A percentile compares a stretch with the other conserved stretches of the same genome.
phyloP scores from a whole-genome alignment of 192 early-diverging fungal genomes.

The Lobosporangium transversale region DNA sequence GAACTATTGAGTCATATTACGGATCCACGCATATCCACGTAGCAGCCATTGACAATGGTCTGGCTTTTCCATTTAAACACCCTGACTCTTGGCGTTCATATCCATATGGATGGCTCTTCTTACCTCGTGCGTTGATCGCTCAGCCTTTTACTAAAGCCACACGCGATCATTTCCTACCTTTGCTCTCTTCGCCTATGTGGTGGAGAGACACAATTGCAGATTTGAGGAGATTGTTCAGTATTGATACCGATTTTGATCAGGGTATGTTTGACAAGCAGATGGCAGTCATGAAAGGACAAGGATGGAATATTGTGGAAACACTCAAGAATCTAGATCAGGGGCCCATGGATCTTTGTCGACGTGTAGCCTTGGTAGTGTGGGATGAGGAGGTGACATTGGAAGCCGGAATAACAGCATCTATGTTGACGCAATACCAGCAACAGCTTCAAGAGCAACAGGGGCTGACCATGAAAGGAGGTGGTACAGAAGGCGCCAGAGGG shows the following conservation, averaged over 20 bases:
- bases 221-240: slow-evolving; percentile 69
- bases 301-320: slow-evolving; percentile 82
- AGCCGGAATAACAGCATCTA: neutral
- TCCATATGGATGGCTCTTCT: slow-evolving; percentile 89
- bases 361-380: slow-evolving; percentile 58
- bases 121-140: slow-evolving; percentile 69
- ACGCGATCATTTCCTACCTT: slow-evolving; percentile 69
- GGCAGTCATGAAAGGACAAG: slow-evolving; percentile 87
- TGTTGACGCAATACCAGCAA: neutral
- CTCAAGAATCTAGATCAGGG: slow-evolving; percentile 66
- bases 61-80: slow-evolving; percentile 94
- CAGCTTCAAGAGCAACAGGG: neutral
- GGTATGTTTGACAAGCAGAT: slow-evolving; percentile 85
- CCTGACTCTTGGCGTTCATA: slow-evolving; percentile 90
- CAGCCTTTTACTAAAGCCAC: slow-evolving; percentile 79
- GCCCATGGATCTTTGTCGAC: slow-evolving; percentile 62
- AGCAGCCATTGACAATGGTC: slow-evolving; percentile 92
- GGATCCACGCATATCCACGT: slow-evolving; percentile 72
- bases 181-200: slow-evolving; percentile 78
- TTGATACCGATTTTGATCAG: slow-evolving; percentile 83
- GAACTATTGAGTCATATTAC: slow-evolving; percentile 27
- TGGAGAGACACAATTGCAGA: slow-evolving; percentile 80
- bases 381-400: slow-evolving; percentile 59
- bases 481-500: neutral
- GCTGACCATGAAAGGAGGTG: neutral